These are phyloP conservation scores for Hypoxylon fragiforme DNA, from an alignment of 495 filamentous ascomycete species.

Conservation along the genomic window DNA sequence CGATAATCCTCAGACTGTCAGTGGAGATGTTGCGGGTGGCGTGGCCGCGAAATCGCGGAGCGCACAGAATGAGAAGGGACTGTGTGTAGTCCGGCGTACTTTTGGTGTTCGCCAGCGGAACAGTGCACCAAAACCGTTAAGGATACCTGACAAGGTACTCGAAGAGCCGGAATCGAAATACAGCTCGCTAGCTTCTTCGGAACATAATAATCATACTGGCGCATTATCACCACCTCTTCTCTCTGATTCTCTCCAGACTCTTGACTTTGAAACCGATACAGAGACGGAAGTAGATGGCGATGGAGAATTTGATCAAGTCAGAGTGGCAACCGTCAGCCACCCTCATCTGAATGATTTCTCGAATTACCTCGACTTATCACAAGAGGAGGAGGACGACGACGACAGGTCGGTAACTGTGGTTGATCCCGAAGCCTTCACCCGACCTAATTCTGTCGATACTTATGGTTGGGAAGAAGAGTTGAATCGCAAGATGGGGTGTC, in stretches of 20 bases:
- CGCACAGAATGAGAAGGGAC: constrained; percentile 23
- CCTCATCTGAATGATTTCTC: constrained; percentile 39
- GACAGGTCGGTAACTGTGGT: constrained; percentile 31
- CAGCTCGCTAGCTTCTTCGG: constrained; percentile 15
- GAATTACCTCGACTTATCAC: constrained; percentile 37
- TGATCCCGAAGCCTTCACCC: constrained; percentile 27
- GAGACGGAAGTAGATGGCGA: constrained; percentile 34
- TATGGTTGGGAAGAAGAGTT: constrained; percentile 57
- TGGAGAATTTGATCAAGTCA: constrained; percentile 7
- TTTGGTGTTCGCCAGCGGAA: constrained; percentile 37
- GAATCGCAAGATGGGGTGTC: constrained; percentile 33
- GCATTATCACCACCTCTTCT: constrained; percentile 27
- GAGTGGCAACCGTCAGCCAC: constrained; percentile 8
- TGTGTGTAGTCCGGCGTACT: constrained; percentile 29
- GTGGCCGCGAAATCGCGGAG: constrained; percentile 57
- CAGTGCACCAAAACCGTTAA: constrained; percentile 38
- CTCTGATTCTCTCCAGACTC: constrained; percentile 18
- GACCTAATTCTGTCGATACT: constrained; percentile 34
- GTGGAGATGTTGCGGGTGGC: constrained; percentile 48
- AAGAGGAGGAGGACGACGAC: constrained; percentile 25
- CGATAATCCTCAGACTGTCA: constrained; percentile 37
- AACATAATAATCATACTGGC: constrained; percentile 19
- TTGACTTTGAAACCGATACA: constrained; percentile 45
- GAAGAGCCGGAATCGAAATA: constrained; percentile 32
- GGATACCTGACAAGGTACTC: constrained; percentile 42